Conservation (phyloP, 129 eudicot genomes). For the Lonicera japonica region DNA sequence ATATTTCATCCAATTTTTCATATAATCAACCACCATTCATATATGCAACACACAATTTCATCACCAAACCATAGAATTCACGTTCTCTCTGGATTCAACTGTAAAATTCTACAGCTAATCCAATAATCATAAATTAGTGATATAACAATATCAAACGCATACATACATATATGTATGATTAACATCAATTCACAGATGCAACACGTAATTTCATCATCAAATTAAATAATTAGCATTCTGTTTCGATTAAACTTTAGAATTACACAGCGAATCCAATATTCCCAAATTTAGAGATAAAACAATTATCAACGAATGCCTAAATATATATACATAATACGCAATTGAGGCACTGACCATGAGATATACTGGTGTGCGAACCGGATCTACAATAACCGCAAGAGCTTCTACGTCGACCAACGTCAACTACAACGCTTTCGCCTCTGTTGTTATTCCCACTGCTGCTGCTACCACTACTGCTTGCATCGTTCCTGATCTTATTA, state of each 20-base stretch:
- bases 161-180: not conserved
- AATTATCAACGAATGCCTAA: constrained; percentile 3
- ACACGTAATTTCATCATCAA: not conserved
- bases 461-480: constrained; percentile 32
- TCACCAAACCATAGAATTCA: too few species aligned
- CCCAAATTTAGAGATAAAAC: not conserved
- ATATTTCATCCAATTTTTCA: not conserved
- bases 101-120: not conserved
- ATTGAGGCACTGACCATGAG: constrained; percentile 52
- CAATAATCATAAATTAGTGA: not conserved
- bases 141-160: not conserved
- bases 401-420: constrained; percentile 73
- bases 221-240: too few species aligned
- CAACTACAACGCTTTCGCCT: constrained; percentile 64
- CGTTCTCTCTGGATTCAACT: not conserved
- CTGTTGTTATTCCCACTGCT: constrained; percentile 27
- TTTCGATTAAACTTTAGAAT: not conserved
- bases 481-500: constrained; percentile 74
- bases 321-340: not conserved
- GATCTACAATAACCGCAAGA: constrained; percentile 90
- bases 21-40: not conserved
- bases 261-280: not conserved
- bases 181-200: not conserved
- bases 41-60: not conserved
- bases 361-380: constrained; percentile 50